Base-by-base conservation (phyloP, 2,329 filamentous ascomycete species). In the Zasmidium angulare region DNA sequence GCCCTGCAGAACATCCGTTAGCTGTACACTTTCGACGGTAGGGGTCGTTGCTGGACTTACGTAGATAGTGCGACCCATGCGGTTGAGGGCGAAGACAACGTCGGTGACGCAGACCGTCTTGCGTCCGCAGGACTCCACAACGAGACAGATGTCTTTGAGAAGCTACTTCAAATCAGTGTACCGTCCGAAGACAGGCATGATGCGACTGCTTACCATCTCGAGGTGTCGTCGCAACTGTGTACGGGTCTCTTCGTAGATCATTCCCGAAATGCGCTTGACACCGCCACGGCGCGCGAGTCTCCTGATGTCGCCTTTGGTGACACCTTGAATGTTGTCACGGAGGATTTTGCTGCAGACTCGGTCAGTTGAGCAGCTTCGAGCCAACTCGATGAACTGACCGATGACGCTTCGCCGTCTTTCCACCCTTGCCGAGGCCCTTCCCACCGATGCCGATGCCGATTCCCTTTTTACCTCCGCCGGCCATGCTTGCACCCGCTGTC, bases 331-430 rank as follows among this genome's bases (percentile, higher is more conserved):
- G 88, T 96, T 96, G 88, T 96, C 93, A 81, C 91, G 90, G 78
- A 96, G 85, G 84, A 96, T 96, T 88, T 96, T 97, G 75, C 93
- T 89, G 81, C 95, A n/a, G n/a, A n/a, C n/a, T n/a, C n/a, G n/a
- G n/a, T n/a, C n/a, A n/a, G n/a, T n/a, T n/a, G n/a, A n/a, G n/a
- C n/a, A n/a, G n/a, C n/a, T n/a, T n/a, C n/a, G n/a, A 19, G 36
- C 36, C 6, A 43, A 17, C n/a, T 9, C 6, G 11, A 7, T 24
- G 4, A 19, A 56, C 63, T 17, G 60, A 68, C 66, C 65, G 60
- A 61, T 69, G 68, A 7, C 68, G 46, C 56, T 68, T 68, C 11
- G 59, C 49, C 3, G 57, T 63, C 60, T 64, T 64, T 1, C 58
- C 53, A 19, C 51, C 59, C 55, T 58, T 63, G 46, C 61, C 66